Percentiles rank a stretch among this genome's conserved stretches.
Evolutionary conservation across 108 stramenopile species (phyloP).

Genomic region (Conticribra weissflogii): DNA sequence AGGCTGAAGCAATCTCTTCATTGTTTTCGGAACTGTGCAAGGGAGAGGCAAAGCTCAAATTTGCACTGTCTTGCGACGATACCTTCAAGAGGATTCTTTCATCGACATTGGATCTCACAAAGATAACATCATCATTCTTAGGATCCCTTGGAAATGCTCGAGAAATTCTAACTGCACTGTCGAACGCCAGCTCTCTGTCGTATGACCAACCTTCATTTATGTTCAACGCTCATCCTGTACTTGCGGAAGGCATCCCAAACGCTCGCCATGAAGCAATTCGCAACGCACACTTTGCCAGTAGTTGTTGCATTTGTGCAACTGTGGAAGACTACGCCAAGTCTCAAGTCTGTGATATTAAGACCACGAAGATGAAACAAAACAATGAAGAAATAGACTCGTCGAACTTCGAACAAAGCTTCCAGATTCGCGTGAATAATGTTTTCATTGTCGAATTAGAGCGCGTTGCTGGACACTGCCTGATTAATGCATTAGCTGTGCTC

Average conservation of each 20-base stretch:
- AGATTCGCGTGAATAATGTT: constrained; percentile 62
- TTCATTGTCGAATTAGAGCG: constrained; percentile 58
- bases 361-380: constrained; percentile 6
- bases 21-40: constrained; percentile 44
- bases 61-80: constrained; percentile 15
- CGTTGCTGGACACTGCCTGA: constrained; percentile 50
- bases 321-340: constrained; percentile 53
- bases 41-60: constrained; percentile 26
- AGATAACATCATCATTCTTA: constrained; percentile 47
- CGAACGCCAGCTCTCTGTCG: constrained; percentile 26
- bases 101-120: constrained; percentile 26
- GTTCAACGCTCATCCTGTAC: constrained; percentile 44
- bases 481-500: constrained; percentile 55
- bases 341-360: constrained; percentile 25
- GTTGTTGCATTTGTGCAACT: constrained; percentile 59
- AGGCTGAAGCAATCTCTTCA: constrained; percentile 13
- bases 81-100: constrained; percentile 31
- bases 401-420: constrained; percentile 57
- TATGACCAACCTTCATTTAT: constrained; percentile 32
- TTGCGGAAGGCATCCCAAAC: constrained; percentile 61
- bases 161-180: constrained; percentile 63
- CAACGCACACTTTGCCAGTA: constrained; percentile 58
- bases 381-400: constrained; percentile 11
- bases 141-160: constrained; percentile 70
- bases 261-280: constrained; percentile 72